These are phyloP conservation scores for Periglandula ipomoeae DNA, from an alignment of 2,329 filamentous ascomycete species.

Conservation along the genomic window DNA sequence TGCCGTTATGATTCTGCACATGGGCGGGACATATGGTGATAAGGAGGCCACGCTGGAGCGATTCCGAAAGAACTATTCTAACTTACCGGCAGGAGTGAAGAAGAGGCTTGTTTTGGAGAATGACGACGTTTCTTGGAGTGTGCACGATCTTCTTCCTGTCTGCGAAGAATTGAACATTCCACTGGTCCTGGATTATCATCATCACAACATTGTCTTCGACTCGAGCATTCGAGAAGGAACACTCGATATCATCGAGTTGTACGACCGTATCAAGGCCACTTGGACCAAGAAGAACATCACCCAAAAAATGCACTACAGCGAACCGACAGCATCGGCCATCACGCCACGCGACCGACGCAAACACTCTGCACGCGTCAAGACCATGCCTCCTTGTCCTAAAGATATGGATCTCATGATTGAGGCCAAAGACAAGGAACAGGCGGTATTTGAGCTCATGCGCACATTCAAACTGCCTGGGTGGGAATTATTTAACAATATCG, in stretches of 20 bases:
- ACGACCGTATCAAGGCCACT: conserved; percentile 68
- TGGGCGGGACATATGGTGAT: conserved; percentile 86
- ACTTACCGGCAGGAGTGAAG: conserved; percentile 61
- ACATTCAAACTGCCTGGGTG: conserved; percentile 77
- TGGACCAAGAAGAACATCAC: conserved; percentile 79
- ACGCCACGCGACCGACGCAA: conserved; percentile 73
- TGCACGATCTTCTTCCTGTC: conserved; percentile 80
- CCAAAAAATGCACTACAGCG: conserved; percentile 97
- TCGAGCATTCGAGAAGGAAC: conserved; percentile 70
- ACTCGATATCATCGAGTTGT: conserved; percentile 65
- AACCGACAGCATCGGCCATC: conserved; percentile 54
- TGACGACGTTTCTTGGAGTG: conserved; percentile 87
- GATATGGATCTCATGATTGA: conserved; percentile 99
- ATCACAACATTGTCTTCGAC: conserved; percentile 92
- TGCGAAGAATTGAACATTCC: conserved; percentile 95
- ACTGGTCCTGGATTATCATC: conserved; percentile 84
- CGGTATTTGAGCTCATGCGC: conserved; percentile 88
- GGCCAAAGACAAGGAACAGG: conserved; percentile 96
- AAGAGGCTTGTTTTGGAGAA: conserved; percentile 83
- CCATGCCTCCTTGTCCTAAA: conserved; percentile 69
- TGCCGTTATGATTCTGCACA: conserved; percentile 89
- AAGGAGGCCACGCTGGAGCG: conserved; percentile 70
- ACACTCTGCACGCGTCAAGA: conserved; percentile 70
- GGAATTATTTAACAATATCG: conserved; percentile 64
- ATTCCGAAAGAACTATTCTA: conserved; percentile 66